These are phyloP conservation scores for Amphibolis antarctica DNA, from an alignment of 106 monocot species.

Conservation along the genomic window DNA sequence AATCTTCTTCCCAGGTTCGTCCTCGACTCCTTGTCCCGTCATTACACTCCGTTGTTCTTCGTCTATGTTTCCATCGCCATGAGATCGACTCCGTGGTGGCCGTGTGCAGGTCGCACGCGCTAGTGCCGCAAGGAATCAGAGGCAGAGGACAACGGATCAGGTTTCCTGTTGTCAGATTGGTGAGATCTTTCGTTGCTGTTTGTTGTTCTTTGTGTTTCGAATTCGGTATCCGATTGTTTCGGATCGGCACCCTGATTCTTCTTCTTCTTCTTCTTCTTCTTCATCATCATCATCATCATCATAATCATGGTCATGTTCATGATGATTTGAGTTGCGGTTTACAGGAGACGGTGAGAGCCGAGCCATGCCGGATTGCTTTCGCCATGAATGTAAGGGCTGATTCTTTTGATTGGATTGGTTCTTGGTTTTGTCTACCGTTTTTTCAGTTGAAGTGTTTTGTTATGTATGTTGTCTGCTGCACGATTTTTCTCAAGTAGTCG, in stretches of 20 bases:
- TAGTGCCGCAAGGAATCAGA: neutral
- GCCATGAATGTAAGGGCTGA: slow-evolving; percentile 12
- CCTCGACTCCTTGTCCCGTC: neutral
- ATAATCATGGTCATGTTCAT: neutral
- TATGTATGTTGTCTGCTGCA: neutral
- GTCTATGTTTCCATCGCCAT: slow-evolving; percentile 30
- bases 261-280: slow-evolving; percentile 13
- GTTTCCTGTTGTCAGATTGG: neutral
- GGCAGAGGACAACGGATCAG: neutral
- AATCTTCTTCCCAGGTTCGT: slow-evolving; percentile 64
- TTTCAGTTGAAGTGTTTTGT: neutral
- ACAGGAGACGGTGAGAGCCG: slow-evolving; percentile 29
- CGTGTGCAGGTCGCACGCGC: slow-evolving; percentile 1
- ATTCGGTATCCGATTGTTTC: neutral
- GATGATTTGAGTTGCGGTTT: slow-evolving; percentile 7
- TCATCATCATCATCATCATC: neutral
- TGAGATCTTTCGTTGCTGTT: neutral
- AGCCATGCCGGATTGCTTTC: slow-evolving; percentile 13
- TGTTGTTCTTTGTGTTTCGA: neutral
- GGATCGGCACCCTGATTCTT: slow-evolving; percentile 6
- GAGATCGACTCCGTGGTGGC: slow-evolving; percentile 2
- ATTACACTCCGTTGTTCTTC: slow-evolving; percentile 16
- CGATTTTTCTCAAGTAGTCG: no score
- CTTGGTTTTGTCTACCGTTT: neutral
- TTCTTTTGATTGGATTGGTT: neutral